Evolutionary conservation across 2,329 filamentous ascomycete genomes (phyloP).

Genomic region (Nannizzia gypsea): DNA sequence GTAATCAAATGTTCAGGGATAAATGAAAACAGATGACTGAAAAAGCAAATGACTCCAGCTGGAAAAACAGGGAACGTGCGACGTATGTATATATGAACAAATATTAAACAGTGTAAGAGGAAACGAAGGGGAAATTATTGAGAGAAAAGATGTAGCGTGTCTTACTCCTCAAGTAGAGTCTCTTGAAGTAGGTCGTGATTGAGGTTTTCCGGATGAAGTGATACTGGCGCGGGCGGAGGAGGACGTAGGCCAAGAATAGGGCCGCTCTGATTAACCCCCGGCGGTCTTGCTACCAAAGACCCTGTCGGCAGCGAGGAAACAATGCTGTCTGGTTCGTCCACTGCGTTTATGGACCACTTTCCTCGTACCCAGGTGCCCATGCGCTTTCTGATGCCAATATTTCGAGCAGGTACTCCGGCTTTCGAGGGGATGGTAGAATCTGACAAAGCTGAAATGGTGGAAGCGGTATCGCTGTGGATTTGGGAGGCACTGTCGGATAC

Average conservation of each 20-base stretch:
- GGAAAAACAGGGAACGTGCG: not conserved
- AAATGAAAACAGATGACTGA: not conserved
- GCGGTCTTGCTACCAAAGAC: slow-evolving; percentile 38
- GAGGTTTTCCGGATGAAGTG: slow-evolving; percentile 46
- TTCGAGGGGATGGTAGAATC: slow-evolving; percentile 46
- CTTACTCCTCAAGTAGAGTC: slow-evolving; percentile 30
- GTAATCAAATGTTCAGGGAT: not conserved
- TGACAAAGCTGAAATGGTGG: slow-evolving; percentile 32
- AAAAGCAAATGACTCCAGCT: not conserved
- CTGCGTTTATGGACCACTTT: slow-evolving; percentile 4
- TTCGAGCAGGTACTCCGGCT: slow-evolving; percentile 23
- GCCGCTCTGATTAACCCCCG: slow-evolving; percentile 70
- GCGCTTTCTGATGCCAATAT: slow-evolving; percentile 8
- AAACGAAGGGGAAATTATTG: not conserved
- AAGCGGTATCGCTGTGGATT: slow-evolving; percentile 9
- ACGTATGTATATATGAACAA: not conserved
- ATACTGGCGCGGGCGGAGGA: slow-evolving; percentile 43
- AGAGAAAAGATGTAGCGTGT: not conserved
- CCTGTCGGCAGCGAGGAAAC: slow-evolving; percentile 20
- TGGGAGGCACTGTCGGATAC: slow-evolving; percentile 15
- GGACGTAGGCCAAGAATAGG: slow-evolving; percentile 59
- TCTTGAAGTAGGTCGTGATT: slow-evolving; percentile 52
- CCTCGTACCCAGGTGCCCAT: slow-evolving; percentile 11
- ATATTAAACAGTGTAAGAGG: not conserved
- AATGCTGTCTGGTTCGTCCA: not conserved